Base-by-base conservation (phyloP, 2,329 filamentous ascomycete species). In the Hymenoscyphus infarciens region DNA sequence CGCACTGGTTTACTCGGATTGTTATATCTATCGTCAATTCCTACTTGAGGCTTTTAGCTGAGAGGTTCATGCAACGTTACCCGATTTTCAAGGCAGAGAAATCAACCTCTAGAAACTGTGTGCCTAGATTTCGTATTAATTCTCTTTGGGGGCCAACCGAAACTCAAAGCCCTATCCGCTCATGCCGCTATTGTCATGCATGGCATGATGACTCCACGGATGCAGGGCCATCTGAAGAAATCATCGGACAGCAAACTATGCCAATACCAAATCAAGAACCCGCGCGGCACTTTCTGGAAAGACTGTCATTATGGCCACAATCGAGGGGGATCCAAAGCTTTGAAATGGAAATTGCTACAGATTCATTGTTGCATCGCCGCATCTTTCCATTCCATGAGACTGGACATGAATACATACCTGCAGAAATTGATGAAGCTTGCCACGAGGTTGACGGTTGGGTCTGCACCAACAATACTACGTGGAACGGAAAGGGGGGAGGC, bases 111-210 rank as follows among this genome's bases (percentile, higher is more conserved):
- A n/a, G 54, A 35, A 56, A 56, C 15, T 31, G 19, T n/a, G 16
- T 53, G 49, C 13, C 49, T 53, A 22, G 49, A 25, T 19, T n/a
- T 53, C 15, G 13, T 54, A 57, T 38, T 5, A 58, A 42, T 25
- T 58, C 22, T 5, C 16, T 53, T 57, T 62, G 60, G 60, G 60
- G 60, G 42, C 60, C 39, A 58, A 33, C 25, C n/a, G 22, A 54
- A 25, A 58, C 19, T 58, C 29, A 57, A 35, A 35, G 53, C 54
- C 56, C 33, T 56, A 35, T 61, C 35, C 38, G 49, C 45, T 49
- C 19, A 60, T 58, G 56, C 27, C 59, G 49, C 59, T n/a, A 56
- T 57, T 56, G 42, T 27, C 61, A 63, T 63, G 61, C 61, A 63
- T 57, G 56, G 56, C 61, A 61, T 49, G 33, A 49, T 53, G 57